A percentile compares a stretch with the other conserved stretches of the same genome.
Conservation (phyloP, 345 rosid genomes). For the Eucalyptus tenuipes region DNA sequence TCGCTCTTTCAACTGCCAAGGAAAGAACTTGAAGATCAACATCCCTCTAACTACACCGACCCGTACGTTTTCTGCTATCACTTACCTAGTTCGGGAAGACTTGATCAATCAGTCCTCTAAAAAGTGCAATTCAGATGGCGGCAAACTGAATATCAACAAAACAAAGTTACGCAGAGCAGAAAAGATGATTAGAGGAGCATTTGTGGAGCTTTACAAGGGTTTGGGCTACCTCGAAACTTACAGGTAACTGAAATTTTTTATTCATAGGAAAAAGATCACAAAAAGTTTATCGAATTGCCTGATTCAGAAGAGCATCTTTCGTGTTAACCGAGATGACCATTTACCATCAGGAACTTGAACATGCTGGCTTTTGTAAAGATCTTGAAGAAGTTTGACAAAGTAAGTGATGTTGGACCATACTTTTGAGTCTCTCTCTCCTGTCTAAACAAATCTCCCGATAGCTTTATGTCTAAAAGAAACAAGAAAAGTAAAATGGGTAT, state of each 20-base stretch:
- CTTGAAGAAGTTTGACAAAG: slow-evolving; percentile 92
- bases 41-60: slow-evolving; percentile 84
- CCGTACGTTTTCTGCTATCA: slow-evolving; percentile 74
- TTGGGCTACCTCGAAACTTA: slow-evolving; percentile 82
- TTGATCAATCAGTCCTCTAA: slow-evolving; percentile 52
- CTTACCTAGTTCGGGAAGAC: slow-evolving; percentile 67
- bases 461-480: neutral
- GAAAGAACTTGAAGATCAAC: slow-evolving; percentile 72
- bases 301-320: neutral
- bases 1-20: slow-evolving; percentile 49
- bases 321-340: neutral
- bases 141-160: slow-evolving; percentile 57
- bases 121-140: slow-evolving; percentile 45
- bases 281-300: neutral
- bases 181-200: slow-evolving; percentile 87
- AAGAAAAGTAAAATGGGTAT: neutral
- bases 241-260: slow-evolving; percentile 16
- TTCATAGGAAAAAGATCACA: neutral
- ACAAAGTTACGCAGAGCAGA: slow-evolving; percentile 74
- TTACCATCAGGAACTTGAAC: slow-evolving; percentile 68
- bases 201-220: slow-evolving; percentile 81
- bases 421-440: neutral
- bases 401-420: slow-evolving; percentile 1
- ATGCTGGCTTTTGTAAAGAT: slow-evolving; percentile 94
- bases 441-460: neutral